Base-by-base conservation (phyloP, 148 eudicot species). In the Silene latifolia region DNA sequence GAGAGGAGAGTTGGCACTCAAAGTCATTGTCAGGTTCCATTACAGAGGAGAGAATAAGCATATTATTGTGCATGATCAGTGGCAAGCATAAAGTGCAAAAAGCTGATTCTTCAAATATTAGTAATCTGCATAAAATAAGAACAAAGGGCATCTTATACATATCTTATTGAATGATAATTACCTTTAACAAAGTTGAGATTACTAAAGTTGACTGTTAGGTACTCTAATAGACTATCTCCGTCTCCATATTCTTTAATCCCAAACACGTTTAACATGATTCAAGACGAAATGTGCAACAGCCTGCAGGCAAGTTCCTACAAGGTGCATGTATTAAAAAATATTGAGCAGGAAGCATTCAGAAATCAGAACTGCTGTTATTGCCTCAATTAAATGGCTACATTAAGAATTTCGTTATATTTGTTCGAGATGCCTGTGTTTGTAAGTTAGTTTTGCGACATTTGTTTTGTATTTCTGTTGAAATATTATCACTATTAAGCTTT, bases 31-130 rank as follows among this genome's bases (percentile, higher is more conserved):
- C 76, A 72, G 79, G 74, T 66, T 73, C 76, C 83, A 67, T 61
- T 20, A 27, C 35, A 54, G 66, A 80, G 58, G 65, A 35, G 60
- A 76, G 83, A 76, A 72, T 66, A 80, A 80, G 83, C 77, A 72
- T 76, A 46, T 67, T 51, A 44, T 72, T 42, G 63, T 67, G 80
- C 73, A 51, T 47, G 63, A 42, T 32, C 35, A 39, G 63, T 67
- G 29, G 69, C 66, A 65, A 72, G 77, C 83, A 76, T 80, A 80
- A 80, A 80, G 83, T 47, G 24, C 61, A 42, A 0, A 67, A 65
- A 27, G 56, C 19, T 65, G 24, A 76, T 80, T 80, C 80, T 60
- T 32, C 74, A 80, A 27, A 71, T 15, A 65, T 32, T 60, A 46
- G 53, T 75, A 42, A 3, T 68, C 77, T 69, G 42, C 60, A 10